Conservation (phyloP, 2,329 filamentous ascomycete species). For the Verticillium longisporum region DNA sequence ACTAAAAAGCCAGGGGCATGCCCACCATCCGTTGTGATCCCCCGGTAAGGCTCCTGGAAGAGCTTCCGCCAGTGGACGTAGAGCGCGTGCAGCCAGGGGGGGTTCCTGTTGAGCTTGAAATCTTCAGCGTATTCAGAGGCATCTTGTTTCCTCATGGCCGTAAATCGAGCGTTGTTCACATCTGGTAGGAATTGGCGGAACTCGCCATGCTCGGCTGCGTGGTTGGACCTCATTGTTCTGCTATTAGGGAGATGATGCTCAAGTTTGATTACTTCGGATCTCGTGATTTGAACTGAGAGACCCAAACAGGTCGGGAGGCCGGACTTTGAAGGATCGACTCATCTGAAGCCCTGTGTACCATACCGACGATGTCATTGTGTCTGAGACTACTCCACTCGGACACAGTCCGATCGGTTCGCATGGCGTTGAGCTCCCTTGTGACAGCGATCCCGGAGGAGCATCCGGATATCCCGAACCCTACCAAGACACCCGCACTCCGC, state of each 20-base stretch:
- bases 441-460: too few relatives aligned
- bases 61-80: slow-evolving; percentile 53
- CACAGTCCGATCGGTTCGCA: too few relatives aligned
- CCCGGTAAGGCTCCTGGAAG: slow-evolving; percentile 61
- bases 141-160: slow-evolving; percentile 54
- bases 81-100: slow-evolving; percentile 60
- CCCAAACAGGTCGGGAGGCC: neutral
- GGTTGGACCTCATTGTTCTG: neutral
- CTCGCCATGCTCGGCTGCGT: slow-evolving; percentile 12
- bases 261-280: too few relatives aligned
- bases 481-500: too few relatives aligned
- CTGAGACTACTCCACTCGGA: too few relatives aligned
- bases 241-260: neutral
- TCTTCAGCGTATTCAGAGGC: slow-evolving; percentile 54
- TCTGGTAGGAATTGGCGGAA: slow-evolving; percentile 59
- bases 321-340: too few relatives aligned
- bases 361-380: too few relatives aligned
- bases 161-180: slow-evolving; percentile 54
- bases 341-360: too few relatives aligned
- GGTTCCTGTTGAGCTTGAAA: slow-evolving; percentile 51
- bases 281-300: neutral
- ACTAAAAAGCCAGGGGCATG: slow-evolving; percentile 1
- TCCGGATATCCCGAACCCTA: too few relatives aligned
- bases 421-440: too few relatives aligned
- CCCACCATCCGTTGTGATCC: slow-evolving; percentile 61